A percentile compares a stretch with the other conserved stretches of the same genome.
Evolutionary conservation across 2,329 filamentous ascomycete genomes (phyloP).

Genomic region (Phialocephala subalpina): DNA sequence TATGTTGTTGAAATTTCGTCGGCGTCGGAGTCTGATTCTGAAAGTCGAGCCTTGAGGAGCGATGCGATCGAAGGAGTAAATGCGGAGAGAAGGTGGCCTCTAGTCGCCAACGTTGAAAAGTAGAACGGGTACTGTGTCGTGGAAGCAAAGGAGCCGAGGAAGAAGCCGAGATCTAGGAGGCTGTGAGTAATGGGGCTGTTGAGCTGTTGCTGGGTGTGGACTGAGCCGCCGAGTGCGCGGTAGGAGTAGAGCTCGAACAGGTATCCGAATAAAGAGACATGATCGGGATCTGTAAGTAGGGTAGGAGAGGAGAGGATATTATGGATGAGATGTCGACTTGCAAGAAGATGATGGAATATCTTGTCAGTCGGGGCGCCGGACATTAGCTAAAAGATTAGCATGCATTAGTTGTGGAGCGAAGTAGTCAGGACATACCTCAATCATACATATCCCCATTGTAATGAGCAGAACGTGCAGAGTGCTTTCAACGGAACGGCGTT

Average conservation of each 20-base stretch:
- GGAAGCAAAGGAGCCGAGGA: conserved; percentile 7
- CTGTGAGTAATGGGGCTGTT: neutral
- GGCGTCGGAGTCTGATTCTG: neutral
- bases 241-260: conserved; percentile 20
- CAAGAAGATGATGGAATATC: conserved; percentile 18
- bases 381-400: conserved; percentile 5
- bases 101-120: neutral
- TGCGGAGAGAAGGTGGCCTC: conserved; percentile 6
- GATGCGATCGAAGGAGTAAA: conserved; percentile 12
- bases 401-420: neutral
- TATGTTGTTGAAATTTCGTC: neutral
- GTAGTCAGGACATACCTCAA: conserved; percentile 4
- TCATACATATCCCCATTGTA: conserved; percentile 10
- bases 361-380: conserved; percentile 3
- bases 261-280: conserved; percentile 12
- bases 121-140: conserved; percentile 17
- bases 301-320: conserved; percentile 11
- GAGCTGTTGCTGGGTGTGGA: neutral
- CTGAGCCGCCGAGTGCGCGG: conserved; percentile 3
- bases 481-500: neutral
- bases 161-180: conserved; percentile 13
- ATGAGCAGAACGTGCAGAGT: conserved; percentile 15
- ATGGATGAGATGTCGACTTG: conserved; percentile 17
- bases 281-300: neutral
- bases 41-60: neutral